Evolutionary conservation across 805 yeast genomes (phyloP).

Genomic region (Priceomyces haplophilus): DNA sequence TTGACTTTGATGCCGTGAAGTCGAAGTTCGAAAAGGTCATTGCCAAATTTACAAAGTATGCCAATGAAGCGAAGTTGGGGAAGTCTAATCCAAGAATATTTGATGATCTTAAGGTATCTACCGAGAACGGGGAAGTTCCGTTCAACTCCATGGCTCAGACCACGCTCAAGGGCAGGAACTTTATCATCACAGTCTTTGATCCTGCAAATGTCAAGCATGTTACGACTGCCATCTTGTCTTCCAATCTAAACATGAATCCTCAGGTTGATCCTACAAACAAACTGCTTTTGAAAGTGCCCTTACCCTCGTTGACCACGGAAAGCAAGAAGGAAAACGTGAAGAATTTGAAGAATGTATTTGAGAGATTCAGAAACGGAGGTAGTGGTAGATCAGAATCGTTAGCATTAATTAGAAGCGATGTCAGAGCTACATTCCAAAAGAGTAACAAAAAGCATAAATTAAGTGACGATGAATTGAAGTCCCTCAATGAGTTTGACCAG

Average conservation of each 20-base stretch:
- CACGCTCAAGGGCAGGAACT: constrained; percentile 61
- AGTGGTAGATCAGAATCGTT: constrained; percentile 47
- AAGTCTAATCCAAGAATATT: constrained; percentile 65
- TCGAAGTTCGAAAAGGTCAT: constrained; percentile 46
- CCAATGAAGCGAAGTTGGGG: constrained; percentile 67
- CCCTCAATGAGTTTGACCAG: constrained; percentile 62
- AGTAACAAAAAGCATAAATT: constrained; percentile 51
- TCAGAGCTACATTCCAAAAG: constrained; percentile 59
- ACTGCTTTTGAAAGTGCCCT: constrained; percentile 66
- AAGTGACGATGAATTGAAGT: constrained; percentile 52
- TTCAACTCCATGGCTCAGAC: constrained; percentile 72
- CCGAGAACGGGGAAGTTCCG: constrained; percentile 43
- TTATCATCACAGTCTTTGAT: constrained; percentile 82
- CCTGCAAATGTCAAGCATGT: constrained; percentile 69
- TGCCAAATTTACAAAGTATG: constrained; percentile 50
- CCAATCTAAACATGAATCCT: constrained; percentile 75
- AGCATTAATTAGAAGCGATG: constrained; percentile 39
- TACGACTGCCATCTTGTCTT: constrained; percentile 64
- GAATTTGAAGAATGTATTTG: constrained; percentile 63
- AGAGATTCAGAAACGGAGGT: constrained; percentile 53
- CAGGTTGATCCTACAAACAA: constrained; percentile 70
- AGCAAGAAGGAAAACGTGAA: constrained; percentile 55
- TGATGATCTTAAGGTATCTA: constrained; percentile 52
- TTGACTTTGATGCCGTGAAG: constrained; percentile 37
- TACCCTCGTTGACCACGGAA: constrained; percentile 75